A percentile compares a stretch with the other conserved stretches of the same genome.
Evolutionary conservation across 179 eudicot genomes (phyloP).

Genomic region (Carnegiea gigantea): DNA sequence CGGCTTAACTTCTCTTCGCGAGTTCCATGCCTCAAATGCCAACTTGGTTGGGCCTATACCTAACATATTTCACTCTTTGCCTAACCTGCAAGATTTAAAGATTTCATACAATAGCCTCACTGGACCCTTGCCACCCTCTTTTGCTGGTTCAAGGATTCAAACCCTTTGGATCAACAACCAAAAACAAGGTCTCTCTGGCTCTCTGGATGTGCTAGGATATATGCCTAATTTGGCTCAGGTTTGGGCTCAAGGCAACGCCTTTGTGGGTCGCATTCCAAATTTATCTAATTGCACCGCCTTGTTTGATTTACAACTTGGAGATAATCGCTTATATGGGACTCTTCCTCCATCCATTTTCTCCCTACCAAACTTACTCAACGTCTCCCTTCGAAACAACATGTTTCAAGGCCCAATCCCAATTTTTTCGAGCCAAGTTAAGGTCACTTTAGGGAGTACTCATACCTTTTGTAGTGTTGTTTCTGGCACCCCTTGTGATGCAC

Average conservation of each 20-base stretch:
- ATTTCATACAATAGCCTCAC: slow-evolving; percentile 37
- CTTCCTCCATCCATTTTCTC: slow-evolving; percentile 28
- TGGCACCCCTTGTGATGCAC: slow-evolving; percentile 34
- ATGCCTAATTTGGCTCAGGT: slow-evolving; percentile 34
- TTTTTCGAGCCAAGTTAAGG: slow-evolving; percentile 27
- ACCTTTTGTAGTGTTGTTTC: slow-evolving; percentile 33
- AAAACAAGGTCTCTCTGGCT: slow-evolving; percentile 29
- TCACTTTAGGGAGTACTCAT: slow-evolving; percentile 22
- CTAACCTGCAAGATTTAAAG: slow-evolving; percentile 21
- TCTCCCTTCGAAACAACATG: slow-evolving; percentile 37
- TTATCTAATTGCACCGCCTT: slow-evolving; percentile 30
- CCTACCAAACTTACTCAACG: slow-evolving; percentile 27
- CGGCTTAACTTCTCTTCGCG: slow-evolving; percentile 15
- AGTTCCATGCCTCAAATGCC: slow-evolving; percentile 24
- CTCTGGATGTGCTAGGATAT: slow-evolving; percentile 27
- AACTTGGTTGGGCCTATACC: slow-evolving; percentile 33
- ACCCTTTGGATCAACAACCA: slow-evolving; percentile 39
- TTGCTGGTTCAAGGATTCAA: slow-evolving; percentile 23
- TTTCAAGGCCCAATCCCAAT: slow-evolving; percentile 41
- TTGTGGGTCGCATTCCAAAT: slow-evolving; percentile 34
- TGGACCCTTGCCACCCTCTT: slow-evolving; percentile 29
- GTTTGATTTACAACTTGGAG: slow-evolving; percentile 41
- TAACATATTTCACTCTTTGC: slow-evolving; percentile 25
- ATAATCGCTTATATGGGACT: slow-evolving; percentile 36
- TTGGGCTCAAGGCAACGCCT: slow-evolving; percentile 40